Base-by-base conservation (phyloP, 2,329 filamentous ascomycete species). In the Colletotrichum falcatum region DNA sequence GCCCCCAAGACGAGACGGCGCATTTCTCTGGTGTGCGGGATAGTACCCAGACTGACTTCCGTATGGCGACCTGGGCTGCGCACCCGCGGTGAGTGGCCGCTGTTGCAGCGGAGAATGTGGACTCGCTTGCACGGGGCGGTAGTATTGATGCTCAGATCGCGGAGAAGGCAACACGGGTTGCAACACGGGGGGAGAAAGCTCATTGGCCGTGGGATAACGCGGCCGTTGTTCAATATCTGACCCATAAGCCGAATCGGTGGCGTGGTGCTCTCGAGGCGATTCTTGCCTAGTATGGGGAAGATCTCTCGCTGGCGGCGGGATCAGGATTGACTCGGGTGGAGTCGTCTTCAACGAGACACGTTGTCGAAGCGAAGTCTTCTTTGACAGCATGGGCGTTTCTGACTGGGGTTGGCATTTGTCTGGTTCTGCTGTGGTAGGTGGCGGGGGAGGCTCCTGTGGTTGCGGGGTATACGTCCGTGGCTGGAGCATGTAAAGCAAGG, bases 41-140 rank as follows among this genome's bases (percentile, higher is more conserved):
- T 82, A 79, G 58, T 78, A 78, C 58, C 77, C 64, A 75, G 82
- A 74, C 76, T 65, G 55, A 26, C 49, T 51, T 18, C 55, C 61
- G 20, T 70, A 61, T 65, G 64, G 66, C 20, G 70, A 61, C 33
- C 76, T 71, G 74, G 73, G 71, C 74, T 58, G 79, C 48, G 77
- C 75, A 37, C 83, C 84, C 2, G 88, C 83, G 23, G 84, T 91
- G 78, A 87, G 88, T 35, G 86, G 88, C 39, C 85, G 81, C 75
- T 88, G 88, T 77, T 91, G 89, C 1, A 91, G 79, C 16, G 89
- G 89, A 6, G 89, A 91, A 74, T 91, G 86, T 4, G 89, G 89
- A 54, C 86, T 90, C 18, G 89, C 89, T 54, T 86, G 86, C 2
- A 91, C 89, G 0, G 89, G 89, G 14, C 86, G 87, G 78, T 90